Percentiles rank a stretch among this genome's conserved stretches.
These are phyloP conservation scores for Isabelozyma heimii DNA, from an alignment of 805 yeast species.

Conservation along the genomic window DNA sequence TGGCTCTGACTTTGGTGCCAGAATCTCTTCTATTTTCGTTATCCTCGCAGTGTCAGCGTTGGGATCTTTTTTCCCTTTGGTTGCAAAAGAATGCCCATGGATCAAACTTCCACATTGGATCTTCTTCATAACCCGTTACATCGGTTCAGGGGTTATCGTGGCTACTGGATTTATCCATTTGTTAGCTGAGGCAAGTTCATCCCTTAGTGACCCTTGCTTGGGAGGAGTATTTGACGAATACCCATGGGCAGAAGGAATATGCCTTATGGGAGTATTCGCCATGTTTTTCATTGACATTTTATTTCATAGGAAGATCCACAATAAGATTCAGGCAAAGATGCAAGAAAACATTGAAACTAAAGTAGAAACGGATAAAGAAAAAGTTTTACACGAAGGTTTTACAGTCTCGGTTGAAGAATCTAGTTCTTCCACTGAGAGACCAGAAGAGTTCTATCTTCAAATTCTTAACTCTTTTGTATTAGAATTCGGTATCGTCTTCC, in stretches of 20 bases:
- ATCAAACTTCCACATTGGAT: slow-evolving; percentile 22
- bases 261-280: slow-evolving; percentile 26
- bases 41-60: slow-evolving; percentile 25
- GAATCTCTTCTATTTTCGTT: slow-evolving; percentile 25
- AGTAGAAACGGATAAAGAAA: slow-evolving; percentile 42
- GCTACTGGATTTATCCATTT: slow-evolving; percentile 36
- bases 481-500: slow-evolving; percentile 81
- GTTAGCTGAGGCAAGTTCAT: too few relatives aligned
- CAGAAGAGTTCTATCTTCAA: slow-evolving; percentile 4
- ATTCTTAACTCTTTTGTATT: slow-evolving; percentile 39
- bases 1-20: too few relatives aligned
- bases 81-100: slow-evolving; percentile 16
- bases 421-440: not conserved
- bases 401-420: not conserved
- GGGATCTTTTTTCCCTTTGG: slow-evolving; percentile 29
- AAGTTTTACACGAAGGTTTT: slow-evolving; percentile 10
- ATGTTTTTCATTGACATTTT: slow-evolving; percentile 29
- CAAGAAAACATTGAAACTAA: slow-evolving; percentile 39
- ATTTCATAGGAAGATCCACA: slow-evolving; percentile 14
- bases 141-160: slow-evolving; percentile 35
- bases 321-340: slow-evolving; percentile 1
- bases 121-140: slow-evolving; percentile 25
- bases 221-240: slow-evolving; percentile 23
- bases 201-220: slow-evolving; percentile 25
- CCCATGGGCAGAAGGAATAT: slow-evolving; percentile 32